Evolutionary conservation across 208 protist species (phyloP).

Genomic region (Crithidia fasciculata): DNA sequence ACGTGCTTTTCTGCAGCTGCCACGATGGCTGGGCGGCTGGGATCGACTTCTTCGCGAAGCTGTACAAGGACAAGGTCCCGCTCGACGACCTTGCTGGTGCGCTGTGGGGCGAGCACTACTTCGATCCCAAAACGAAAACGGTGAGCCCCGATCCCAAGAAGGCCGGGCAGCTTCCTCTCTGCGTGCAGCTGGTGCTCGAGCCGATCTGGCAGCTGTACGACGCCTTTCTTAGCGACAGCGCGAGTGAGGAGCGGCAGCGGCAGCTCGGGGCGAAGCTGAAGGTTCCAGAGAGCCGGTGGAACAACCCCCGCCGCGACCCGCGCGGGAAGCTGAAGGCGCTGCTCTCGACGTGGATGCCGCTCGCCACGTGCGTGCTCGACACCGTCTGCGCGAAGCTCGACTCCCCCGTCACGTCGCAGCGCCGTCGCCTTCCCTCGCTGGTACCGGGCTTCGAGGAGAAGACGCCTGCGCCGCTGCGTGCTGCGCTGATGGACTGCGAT

Average conservation of each 20-base stretch:
- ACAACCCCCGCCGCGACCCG: slow-evolving; percentile 70
- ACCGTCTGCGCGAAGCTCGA: slow-evolving; percentile 88
- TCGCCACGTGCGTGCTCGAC: slow-evolving; percentile 90
- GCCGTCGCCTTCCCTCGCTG: slow-evolving; percentile 62
- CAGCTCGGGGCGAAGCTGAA: slow-evolving; percentile 70
- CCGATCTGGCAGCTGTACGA: slow-evolving; percentile 96
- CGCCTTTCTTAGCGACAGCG: slow-evolving; percentile 70
- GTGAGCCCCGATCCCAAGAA: slow-evolving; percentile 75
- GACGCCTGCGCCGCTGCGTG: slow-evolving; percentile 35
- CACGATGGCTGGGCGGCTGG: slow-evolving; percentile 93
- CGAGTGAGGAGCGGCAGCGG: slow-evolving; percentile 81
- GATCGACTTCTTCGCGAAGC: slow-evolving; percentile 87
- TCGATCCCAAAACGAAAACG: slow-evolving; percentile 94
- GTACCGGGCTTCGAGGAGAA: slow-evolving; percentile 65
- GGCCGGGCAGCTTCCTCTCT: slow-evolving; percentile 89
- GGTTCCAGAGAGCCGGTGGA: slow-evolving; percentile 74
- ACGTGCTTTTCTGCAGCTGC: slow-evolving; percentile 98
- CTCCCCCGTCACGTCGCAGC: slow-evolving; percentile 89
- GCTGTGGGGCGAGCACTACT: slow-evolving; percentile 98
- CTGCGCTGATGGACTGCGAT: slow-evolving; percentile 70
- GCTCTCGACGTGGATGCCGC: slow-evolving; percentile 94
- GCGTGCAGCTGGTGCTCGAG: slow-evolving; percentile 96
- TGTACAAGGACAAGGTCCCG: slow-evolving; percentile 93
- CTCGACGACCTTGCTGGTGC: slow-evolving; percentile 65
- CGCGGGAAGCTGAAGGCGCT: slow-evolving; percentile 84